Evolutionary conservation across 1,284 basidiomycete species (phyloP).

Genomic region (Pseudozyma hubeiensis): DNA sequence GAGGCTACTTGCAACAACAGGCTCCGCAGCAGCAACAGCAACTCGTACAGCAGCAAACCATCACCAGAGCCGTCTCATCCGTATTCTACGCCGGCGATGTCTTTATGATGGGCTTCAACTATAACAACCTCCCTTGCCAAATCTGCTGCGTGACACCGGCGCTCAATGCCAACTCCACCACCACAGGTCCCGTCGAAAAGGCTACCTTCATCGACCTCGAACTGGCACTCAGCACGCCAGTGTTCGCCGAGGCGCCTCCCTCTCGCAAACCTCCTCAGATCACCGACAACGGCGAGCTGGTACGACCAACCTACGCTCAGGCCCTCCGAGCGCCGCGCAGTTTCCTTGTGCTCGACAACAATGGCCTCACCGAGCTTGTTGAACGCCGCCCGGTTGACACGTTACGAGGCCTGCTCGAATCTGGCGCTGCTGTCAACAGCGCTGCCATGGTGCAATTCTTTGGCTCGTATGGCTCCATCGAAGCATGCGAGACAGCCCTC

Average conservation of each 20-base stretch:
- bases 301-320: slow-evolving; percentile 84
- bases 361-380: slow-evolving; percentile 83
- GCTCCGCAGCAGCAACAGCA: slow-evolving; percentile 14
- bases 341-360: slow-evolving; percentile 87
- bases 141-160: slow-evolving; percentile 51
- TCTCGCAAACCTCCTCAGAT: slow-evolving; percentile 18
- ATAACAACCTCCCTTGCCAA: slow-evolving; percentile 39
- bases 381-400: slow-evolving; percentile 87
- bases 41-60: slow-evolving; percentile 16
- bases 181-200: slow-evolving; percentile 42
- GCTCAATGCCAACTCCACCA: slow-evolving; percentile 31
- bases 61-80: slow-evolving; percentile 45
- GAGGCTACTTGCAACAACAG: slow-evolving; percentile 19
- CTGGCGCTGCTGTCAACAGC: slow-evolving; percentile 49
- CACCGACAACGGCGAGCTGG: slow-evolving; percentile 51
- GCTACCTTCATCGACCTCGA: slow-evolving; percentile 54
- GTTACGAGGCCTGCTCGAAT: slow-evolving; percentile 72
- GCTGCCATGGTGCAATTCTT: slow-evolving; percentile 65
- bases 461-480: slow-evolving; percentile 57
- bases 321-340: slow-evolving; percentile 78
- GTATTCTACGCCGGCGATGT: slow-evolving; percentile 50
- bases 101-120: slow-evolving; percentile 57
- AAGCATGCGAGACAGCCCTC: slow-evolving; percentile 91
- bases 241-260: slow-evolving; percentile 53
- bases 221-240: slow-evolving; percentile 48